Base-by-base conservation (phyloP, 495 filamentous ascomycete genomes). In the Entonaema liquescens region DNA sequence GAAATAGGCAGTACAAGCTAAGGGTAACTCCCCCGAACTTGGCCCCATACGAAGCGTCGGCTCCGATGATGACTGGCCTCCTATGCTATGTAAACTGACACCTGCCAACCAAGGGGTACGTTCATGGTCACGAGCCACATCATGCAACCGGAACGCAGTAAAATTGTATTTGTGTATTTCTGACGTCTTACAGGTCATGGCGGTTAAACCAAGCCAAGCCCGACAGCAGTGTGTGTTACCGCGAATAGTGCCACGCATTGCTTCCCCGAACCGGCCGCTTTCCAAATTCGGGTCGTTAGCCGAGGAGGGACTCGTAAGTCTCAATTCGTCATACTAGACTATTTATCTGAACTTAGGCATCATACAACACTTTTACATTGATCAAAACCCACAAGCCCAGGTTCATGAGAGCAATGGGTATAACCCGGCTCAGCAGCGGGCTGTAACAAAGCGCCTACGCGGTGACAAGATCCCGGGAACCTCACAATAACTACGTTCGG, bases 211-310 rank as follows among this genome's bases (percentile, higher is more conserved):
- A 53, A 44, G 49, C 52, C 55, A 68, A 59, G 63, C 49, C 61
- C 56, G 56, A 64, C 60, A 58, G 25, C 61, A 64, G 36, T 56
- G 42, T 65, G 65, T 72, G 65, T 49, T 62, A 72, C 70, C 19
- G 49, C 49, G 52, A 58, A 60, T 65, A 68, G 61, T 62, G 40
- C 65, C 70, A 58, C 52, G 65, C 65, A 62, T 68, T 61, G 17
- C 42, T 68, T 56, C 8, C 61, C 60, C 60, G 49, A 68, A 53
- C n/a, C 50, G 56, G 65, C 56, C 35, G 56, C 29, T 62, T 68
- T 17, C 70, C 64, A 50, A 38, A 68, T 72, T 65, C 65, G 70
- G 65, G 25, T 62, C 70, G 23, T 68, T 65, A 47, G 57, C 70
- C 70, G 70, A 71, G 25, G 29, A 63, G 57, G 7, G 55, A 52